Evolutionary conservation across 108 stramenopile species (phyloP).

Genomic region (Phaeodactylum tricornutum): DNA sequence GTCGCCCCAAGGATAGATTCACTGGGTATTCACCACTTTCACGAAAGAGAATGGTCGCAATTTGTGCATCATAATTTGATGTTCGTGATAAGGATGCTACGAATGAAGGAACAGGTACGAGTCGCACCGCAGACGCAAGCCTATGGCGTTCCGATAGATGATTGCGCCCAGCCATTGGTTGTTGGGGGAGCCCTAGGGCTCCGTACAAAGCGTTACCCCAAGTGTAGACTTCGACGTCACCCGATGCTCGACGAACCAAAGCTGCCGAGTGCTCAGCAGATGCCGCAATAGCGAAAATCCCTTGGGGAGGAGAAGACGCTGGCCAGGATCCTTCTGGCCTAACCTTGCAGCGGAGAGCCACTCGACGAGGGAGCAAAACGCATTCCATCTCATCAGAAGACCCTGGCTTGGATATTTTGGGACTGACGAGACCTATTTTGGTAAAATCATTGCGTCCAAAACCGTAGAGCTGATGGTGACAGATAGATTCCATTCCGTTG

Average conservation of each 20-base stretch:
- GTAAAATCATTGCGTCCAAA: slow-evolving; percentile 70
- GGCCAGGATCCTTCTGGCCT: neutral
- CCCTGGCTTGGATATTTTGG: slow-evolving; percentile 7
- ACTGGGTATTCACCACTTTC: slow-evolving; percentile 14
- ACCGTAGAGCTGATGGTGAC: slow-evolving; percentile 73
- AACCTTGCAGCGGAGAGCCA: slow-evolving; percentile 67
- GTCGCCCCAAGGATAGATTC: slow-evolving; percentile 51
- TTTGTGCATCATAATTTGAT: slow-evolving; percentile 2
- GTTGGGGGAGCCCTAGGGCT: slow-evolving; percentile 31
- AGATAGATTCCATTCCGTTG: slow-evolving; percentile 17
- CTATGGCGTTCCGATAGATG: neutral
- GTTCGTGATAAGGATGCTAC: slow-evolving; percentile 7
- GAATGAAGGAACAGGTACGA: slow-evolving; percentile 12
- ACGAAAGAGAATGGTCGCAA: neutral
- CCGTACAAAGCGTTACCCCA: slow-evolving; percentile 71
- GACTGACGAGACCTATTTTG: slow-evolving; percentile 64
- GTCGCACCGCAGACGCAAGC: slow-evolving; percentile 1
- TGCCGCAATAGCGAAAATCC: slow-evolving; percentile 71
- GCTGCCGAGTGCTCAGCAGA: slow-evolving; percentile 70
- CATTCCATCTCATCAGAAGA: slow-evolving; percentile 11
- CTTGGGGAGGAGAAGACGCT: slow-evolving; percentile 29
- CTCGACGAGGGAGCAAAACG: slow-evolving; percentile 58
- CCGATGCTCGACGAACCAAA: slow-evolving; percentile 57
- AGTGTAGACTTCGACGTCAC: slow-evolving; percentile 61
- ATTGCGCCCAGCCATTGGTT: neutral